phyloP scores from a whole-genome alignment of 305 asterid genomes.

The Solanum hybrid region DNA sequence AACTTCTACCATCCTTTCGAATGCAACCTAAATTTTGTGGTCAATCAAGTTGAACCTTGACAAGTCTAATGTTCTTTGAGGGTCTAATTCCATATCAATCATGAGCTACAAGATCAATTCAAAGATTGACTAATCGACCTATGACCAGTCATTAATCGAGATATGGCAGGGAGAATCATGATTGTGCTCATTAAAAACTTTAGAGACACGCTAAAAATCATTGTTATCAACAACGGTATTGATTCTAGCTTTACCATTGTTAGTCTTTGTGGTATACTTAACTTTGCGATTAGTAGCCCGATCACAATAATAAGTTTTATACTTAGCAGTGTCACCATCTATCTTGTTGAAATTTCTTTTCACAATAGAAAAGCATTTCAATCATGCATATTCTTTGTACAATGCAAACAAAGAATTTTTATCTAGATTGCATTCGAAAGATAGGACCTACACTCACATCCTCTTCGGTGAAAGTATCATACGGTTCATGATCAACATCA shows the following conservation, averaged over 20 bases:
- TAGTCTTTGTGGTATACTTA: background rate
- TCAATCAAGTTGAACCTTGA: background rate
- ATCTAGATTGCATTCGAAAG: background rate
- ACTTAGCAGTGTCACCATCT: background rate
- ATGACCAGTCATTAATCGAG: background rate
- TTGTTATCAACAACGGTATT: background rate
- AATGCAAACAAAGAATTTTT: background rate
- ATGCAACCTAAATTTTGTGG: background rate
- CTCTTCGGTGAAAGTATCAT: background rate
- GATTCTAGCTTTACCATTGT: background rate
- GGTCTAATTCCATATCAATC: background rate
- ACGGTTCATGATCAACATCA: background rate
- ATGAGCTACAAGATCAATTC: background rate
- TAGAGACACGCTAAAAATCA: background rate
- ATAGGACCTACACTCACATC: background rate
- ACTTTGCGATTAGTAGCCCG: background rate
- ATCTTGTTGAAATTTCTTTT: background rate
- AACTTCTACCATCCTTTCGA: background rate
- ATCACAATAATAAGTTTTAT: background rate
- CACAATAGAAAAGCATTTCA: background rate
- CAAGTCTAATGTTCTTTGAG: background rate
- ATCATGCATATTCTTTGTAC: background rate
- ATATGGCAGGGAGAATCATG: background rate
- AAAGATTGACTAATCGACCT: background rate
- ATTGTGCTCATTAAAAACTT: background rate